These are phyloP conservation scores for Tetradesmus obliquus DNA, from an alignment of 139 green algal genomes.

Conservation along the genomic window DNA sequence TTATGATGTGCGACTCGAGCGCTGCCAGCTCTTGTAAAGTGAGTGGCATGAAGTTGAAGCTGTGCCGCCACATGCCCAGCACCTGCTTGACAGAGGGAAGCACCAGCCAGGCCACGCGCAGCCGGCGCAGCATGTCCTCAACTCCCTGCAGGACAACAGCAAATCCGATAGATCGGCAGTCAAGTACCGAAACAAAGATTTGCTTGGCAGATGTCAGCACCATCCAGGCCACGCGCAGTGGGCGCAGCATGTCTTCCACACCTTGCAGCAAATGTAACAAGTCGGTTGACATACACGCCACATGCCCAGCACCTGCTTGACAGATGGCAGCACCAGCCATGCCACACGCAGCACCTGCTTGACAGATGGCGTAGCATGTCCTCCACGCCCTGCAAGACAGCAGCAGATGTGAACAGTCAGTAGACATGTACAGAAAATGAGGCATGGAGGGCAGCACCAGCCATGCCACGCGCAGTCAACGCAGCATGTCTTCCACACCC, in stretches of 20 bases:
- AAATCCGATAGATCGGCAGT: too few relatives aligned
- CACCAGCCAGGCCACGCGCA: conserved; percentile 69
- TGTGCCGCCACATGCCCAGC: conserved; percentile 71
- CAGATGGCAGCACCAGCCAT: too few relatives aligned
- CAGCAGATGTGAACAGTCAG: too few relatives aligned
- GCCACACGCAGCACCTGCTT: conserved; percentile 68
- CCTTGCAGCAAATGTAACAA: conserved; percentile 42
- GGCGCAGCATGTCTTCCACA: conserved; percentile 60
- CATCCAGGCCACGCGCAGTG: conserved; percentile 63
- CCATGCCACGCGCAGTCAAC: too few relatives aligned
- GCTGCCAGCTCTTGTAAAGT: conserved; percentile 49
- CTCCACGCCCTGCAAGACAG: conserved; percentile 26
- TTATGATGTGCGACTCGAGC: conserved; percentile 44
- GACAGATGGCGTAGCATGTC: too few relatives aligned
- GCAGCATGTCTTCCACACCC: too few relatives aligned
- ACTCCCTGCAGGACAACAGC: conserved; percentile 52
- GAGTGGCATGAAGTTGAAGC: conserved; percentile 68
- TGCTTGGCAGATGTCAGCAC: conserved; percentile 67
- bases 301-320: too few relatives aligned
- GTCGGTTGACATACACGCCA: too few relatives aligned
- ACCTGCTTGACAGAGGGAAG: conserved; percentile 66
- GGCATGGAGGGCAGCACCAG: too few relatives aligned
- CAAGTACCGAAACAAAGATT: too few relatives aligned
- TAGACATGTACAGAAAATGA: too few relatives aligned
- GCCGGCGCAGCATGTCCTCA: conserved; percentile 56